Conservation (phyloP, 768 basidiomycete species). For the Boletus huronensis region DNA sequence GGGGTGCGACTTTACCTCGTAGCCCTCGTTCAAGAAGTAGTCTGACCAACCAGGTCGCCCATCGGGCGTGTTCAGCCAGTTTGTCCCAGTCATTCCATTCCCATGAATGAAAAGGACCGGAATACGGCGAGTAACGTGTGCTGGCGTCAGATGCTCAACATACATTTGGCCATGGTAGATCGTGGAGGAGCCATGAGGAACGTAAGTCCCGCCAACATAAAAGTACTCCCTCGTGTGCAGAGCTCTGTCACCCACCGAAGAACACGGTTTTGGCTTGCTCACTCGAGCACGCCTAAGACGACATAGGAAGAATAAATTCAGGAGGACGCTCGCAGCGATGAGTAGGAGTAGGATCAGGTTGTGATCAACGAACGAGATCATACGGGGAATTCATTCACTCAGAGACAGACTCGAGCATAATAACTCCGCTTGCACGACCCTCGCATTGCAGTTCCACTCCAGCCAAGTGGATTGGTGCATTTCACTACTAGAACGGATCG, state of each 20-base stretch:
- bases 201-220: conserved; percentile 45
- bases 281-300: neutral
- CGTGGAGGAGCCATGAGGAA: conserved; percentile 32
- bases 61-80: conserved; percentile 52
- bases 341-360: conserved; percentile 3
- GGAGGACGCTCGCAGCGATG: conserved; percentile 10
- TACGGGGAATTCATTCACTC: neutral
- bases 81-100: conserved; percentile 50
- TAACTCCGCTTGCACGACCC: neutral
- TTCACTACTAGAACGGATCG: neutral
- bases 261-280: neutral
- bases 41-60: conserved; percentile 56
- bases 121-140: conserved; percentile 33
- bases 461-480: neutral
- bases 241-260: conserved; percentile 23
- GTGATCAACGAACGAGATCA: conserved; percentile 10
- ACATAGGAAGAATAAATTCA: conserved; percentile 20
- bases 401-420: no score
- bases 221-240: conserved; percentile 47
- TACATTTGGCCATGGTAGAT: conserved; percentile 48
- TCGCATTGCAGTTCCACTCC: neutral
- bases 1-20: conserved; percentile 36
- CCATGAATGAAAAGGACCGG: conserved; percentile 51
- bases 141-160: conserved; percentile 48
- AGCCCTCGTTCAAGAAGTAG: conserved; percentile 48